Conservation (phyloP, 2,329 filamentous ascomycete genomes). For the Microsporum canis region DNA sequence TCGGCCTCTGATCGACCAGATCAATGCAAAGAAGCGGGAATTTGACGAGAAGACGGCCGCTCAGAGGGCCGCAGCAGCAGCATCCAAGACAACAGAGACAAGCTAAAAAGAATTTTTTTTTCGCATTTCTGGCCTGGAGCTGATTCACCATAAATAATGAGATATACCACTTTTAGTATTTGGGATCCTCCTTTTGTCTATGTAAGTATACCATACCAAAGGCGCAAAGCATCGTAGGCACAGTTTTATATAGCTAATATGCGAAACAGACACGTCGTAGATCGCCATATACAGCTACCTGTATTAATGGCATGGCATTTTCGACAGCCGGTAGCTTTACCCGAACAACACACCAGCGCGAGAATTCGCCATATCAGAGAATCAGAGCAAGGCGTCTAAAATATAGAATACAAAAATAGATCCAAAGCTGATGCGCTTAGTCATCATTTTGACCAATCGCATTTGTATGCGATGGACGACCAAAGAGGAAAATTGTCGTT, state of each 20-base stretch:
- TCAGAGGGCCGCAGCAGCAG: constrained; percentile 4
- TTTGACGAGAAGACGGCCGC: constrained; percentile 14
- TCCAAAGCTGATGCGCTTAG: not conserved
- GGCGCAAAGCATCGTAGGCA: not conserved
- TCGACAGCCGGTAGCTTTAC: no score
- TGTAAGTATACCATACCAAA: not conserved
- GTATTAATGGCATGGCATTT: no score
- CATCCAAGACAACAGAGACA: not conserved
- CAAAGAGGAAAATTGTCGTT: not conserved
- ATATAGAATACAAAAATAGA: not conserved
- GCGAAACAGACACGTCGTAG: no score
- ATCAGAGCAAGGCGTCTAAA: not conserved
- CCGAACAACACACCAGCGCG: no score
- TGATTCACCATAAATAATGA: not conserved
- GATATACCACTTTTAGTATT: not conserved
- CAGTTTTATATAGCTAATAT: not conserved
- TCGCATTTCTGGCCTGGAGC: not conserved
- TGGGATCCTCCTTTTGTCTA: not conserved
- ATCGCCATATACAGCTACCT: no score
- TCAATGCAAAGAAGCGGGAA: constrained; percentile 26
- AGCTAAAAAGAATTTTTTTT: not conserved
- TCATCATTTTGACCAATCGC: not conserved
- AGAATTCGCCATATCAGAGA: not conserved
- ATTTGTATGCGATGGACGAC: not conserved
- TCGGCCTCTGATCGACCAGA: constrained; percentile 29